Conservation (phyloP, 1,284 basidiomycete species). For the Mrakiaceae sp. region DNA sequence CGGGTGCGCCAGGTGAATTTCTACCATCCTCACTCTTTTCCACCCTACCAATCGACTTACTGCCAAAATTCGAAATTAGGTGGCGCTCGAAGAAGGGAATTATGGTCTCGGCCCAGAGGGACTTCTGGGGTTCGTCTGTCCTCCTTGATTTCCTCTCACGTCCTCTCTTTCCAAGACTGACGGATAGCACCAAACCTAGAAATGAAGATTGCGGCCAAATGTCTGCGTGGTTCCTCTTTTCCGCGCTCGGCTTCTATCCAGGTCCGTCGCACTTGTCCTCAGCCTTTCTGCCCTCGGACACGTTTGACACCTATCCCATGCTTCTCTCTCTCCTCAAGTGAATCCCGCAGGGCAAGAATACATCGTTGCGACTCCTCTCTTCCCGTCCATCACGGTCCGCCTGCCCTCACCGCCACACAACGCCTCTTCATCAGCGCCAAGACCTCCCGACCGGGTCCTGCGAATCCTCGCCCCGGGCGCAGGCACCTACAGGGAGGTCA, state of each 20-base stretch:
- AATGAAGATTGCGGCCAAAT: conserved; percentile 85
- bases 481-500: conserved; percentile 26
- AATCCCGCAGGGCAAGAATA: conserved; percentile 64
- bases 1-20: conserved; percentile 55
- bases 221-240: conserved; percentile 77
- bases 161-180: neutral
- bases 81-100: conserved; percentile 47
- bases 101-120: conserved; percentile 39
- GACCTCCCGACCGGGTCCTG: conserved; percentile 26
- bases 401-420: conserved; percentile 39
- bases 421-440: neutral
- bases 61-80: conserved; percentile 36
- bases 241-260: conserved; percentile 73
- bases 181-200: conserved; percentile 19
- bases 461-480: conserved; percentile 47
- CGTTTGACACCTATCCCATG: neutral
- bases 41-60: neutral
- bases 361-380: conserved; percentile 63
- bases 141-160: neutral
- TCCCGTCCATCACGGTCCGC: conserved; percentile 49
- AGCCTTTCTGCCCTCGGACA: neutral
- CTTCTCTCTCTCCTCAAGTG: conserved; percentile 34
- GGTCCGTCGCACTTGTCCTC: conserved; percentile 15
- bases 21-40: conserved; percentile 13
- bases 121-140: conserved; percentile 47